Evolutionary conservation across 805 yeast genomes (phyloP).

Genomic region (Kuraishia floccosa): DNA sequence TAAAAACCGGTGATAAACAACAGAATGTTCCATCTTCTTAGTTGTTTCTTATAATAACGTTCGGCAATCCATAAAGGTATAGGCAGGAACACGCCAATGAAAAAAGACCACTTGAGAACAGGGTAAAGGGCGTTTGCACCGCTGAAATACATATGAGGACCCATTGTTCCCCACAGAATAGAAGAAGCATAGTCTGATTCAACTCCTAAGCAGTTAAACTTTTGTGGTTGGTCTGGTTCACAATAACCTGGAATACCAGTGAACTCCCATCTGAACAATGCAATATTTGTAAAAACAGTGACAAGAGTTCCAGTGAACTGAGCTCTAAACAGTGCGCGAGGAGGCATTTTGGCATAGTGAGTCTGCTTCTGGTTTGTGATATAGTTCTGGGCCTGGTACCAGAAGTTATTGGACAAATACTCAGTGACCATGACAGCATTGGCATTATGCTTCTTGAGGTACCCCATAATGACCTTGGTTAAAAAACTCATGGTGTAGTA

Average conservation of each 20-base stretch:
- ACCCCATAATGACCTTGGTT: slow-evolving; percentile 55
- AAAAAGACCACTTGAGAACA: no score
- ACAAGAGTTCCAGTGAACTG: slow-evolving; percentile 33
- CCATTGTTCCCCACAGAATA: no score
- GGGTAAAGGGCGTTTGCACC: no score
- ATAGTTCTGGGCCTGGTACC: slow-evolving; percentile 46
- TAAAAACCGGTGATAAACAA: slow-evolving; percentile 50
- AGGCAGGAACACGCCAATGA: no score
- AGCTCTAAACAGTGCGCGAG: slow-evolving; percentile 43
- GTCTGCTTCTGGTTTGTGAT: slow-evolving; percentile 49
- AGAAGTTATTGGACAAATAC: slow-evolving; percentile 34
- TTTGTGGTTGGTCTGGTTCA: no score
- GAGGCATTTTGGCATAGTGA: slow-evolving; percentile 55
- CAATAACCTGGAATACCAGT: no score
- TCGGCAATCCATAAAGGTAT: no score
- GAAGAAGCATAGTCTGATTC: no score
- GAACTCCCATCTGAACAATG: no score
- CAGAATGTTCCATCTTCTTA: slow-evolving; percentile 48
- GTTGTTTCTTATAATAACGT: no score
- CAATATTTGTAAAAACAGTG: slow-evolving; percentile 29
- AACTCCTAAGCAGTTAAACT: no score
- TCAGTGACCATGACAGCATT: slow-evolving; percentile 54
- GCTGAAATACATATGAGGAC: no score
- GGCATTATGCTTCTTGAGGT: slow-evolving; percentile 49
- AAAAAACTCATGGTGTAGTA: slow-evolving; percentile 49